Evolutionary conservation across 2,329 filamentous ascomycete genomes (phyloP).

Genomic region (Beauveria rudraprayagi): DNA sequence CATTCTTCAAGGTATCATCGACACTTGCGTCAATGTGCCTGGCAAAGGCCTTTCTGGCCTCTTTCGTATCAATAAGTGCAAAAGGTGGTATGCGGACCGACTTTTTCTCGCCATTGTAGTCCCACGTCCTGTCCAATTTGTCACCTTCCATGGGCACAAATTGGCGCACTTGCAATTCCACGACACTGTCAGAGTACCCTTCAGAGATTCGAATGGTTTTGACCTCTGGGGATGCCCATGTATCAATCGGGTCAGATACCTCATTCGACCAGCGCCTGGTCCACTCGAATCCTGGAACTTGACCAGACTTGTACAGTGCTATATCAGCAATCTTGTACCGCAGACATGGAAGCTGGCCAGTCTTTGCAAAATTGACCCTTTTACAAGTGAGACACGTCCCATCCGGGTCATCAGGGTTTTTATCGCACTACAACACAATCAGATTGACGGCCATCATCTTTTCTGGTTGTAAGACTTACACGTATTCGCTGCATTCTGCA

Average conservation of each 20-base stretch:
- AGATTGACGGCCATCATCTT: too few species aligned
- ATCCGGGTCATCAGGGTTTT: constrained; percentile 36
- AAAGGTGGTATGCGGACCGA: constrained; percentile 47
- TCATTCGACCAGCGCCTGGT: constrained; percentile 50
- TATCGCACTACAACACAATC: constrained; percentile 40
- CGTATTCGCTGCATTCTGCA: constrained; percentile 56
- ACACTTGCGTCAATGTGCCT: constrained; percentile 42
- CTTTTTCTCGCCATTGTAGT: constrained; percentile 35
- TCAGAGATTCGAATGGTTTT: constrained; percentile 44
- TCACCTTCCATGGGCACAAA: constrained; percentile 50
- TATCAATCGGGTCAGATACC: constrained; percentile 45
- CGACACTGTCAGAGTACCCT: constrained; percentile 40
- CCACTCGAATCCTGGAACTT: constrained; percentile 52
- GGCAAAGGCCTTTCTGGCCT: constrained; percentile 39
- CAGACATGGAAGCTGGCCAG: constrained; percentile 48
- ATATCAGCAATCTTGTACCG: constrained; percentile 55
- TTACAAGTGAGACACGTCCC: constrained; percentile 47
- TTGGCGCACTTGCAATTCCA: constrained; percentile 43
- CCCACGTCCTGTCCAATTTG: constrained; percentile 47
- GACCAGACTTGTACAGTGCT: constrained; percentile 49
- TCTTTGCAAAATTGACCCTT: constrained; percentile 41
- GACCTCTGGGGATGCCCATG: constrained; percentile 46
- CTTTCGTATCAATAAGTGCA: constrained; percentile 47
- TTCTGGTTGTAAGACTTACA: constrained; percentile 26
- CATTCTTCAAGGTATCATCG: constrained; percentile 36